These are phyloP conservation scores for Lentinus tigrinus DNA, from an alignment of 768 basidiomycete species.

Conservation along the genomic window DNA sequence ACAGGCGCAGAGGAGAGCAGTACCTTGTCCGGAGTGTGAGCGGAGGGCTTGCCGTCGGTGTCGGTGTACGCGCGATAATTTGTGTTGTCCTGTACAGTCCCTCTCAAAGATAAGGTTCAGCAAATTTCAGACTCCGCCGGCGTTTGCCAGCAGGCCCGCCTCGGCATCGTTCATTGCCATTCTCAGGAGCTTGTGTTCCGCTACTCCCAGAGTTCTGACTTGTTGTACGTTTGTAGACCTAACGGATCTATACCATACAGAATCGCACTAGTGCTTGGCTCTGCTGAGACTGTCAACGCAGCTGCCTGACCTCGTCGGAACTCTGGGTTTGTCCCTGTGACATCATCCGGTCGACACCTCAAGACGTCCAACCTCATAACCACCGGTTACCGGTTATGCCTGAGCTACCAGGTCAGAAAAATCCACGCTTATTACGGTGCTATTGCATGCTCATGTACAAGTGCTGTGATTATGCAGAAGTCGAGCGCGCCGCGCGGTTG, in stretches of 20 bases:
- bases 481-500: slow-evolving; percentile 63
- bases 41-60: slow-evolving; percentile 17
- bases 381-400: neutral
- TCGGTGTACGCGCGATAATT: slow-evolving; percentile 15
- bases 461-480: slow-evolving; percentile 63
- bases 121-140: slow-evolving; percentile 6
- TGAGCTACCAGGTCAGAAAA: slow-evolving; percentile 7
- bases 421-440: no score
- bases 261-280: no score
- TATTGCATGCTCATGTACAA: no score
- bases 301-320: no score
- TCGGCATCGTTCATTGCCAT: neutral
- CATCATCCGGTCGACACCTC: no score
- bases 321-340: no score
- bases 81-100: slow-evolving; percentile 25
- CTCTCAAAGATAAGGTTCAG: slow-evolving; percentile 18
- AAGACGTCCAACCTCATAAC: no score
- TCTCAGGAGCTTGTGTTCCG: no score
- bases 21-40: slow-evolving; percentile 19
- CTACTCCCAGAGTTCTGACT: no score
- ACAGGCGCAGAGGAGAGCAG: neutral
- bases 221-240: no score
- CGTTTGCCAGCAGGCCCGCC: neutral
- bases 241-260: no score
- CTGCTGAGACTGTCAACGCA: no score